These are phyloP conservation scores for Pichia sp. DNA, from an alignment of 1,139 yeast species.

Conservation along the genomic window DNA sequence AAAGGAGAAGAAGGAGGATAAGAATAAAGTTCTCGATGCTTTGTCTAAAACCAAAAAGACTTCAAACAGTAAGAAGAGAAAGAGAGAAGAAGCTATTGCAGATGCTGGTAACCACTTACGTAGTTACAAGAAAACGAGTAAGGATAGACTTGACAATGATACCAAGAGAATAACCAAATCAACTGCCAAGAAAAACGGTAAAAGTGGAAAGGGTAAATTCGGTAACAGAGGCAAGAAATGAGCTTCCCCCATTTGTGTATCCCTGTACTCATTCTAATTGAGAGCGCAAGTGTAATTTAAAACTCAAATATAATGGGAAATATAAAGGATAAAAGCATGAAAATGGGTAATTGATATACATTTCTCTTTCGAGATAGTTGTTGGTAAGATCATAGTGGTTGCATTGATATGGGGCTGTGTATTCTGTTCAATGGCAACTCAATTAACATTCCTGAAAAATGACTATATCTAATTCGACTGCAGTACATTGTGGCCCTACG, in stretches of 20 bases:
- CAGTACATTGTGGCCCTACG: slow-evolving; percentile 57
- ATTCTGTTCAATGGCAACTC: too few species aligned
- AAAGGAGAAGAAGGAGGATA: slow-evolving; percentile 55
- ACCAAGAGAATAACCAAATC: slow-evolving; percentile 11
- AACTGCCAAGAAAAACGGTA: slow-evolving; percentile 10
- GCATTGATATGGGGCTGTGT: too few species aligned
- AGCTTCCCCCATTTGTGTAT: too few species aligned
- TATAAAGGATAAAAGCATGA: too few species aligned
- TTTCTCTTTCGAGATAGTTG: too few species aligned
- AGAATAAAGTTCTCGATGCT: slow-evolving; percentile 35
- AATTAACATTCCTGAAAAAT: slow-evolving; percentile 36
- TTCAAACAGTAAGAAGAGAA: slow-evolving; percentile 53
- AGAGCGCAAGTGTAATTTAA: too few species aligned
- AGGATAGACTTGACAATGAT: slow-evolving; percentile 45
- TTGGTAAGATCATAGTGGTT: too few species aligned
- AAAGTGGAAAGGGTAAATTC: slow-evolving; percentile 5
- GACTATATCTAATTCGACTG: slow-evolving; percentile 56
- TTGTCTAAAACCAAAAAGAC: slow-evolving; percentile 29
- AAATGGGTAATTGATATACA: too few species aligned
- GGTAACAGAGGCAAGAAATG: not conserved
- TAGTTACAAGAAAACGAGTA: slow-evolving; percentile 64
- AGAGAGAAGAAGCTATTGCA: slow-evolving; percentile 48
- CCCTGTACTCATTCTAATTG: too few species aligned
- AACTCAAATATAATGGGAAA: too few species aligned
- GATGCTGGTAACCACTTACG: slow-evolving; percentile 32